These are phyloP conservation scores for Xylaria digitata DNA, from an alignment of 2,329 filamentous ascomycete species.

Conservation along the genomic window DNA sequence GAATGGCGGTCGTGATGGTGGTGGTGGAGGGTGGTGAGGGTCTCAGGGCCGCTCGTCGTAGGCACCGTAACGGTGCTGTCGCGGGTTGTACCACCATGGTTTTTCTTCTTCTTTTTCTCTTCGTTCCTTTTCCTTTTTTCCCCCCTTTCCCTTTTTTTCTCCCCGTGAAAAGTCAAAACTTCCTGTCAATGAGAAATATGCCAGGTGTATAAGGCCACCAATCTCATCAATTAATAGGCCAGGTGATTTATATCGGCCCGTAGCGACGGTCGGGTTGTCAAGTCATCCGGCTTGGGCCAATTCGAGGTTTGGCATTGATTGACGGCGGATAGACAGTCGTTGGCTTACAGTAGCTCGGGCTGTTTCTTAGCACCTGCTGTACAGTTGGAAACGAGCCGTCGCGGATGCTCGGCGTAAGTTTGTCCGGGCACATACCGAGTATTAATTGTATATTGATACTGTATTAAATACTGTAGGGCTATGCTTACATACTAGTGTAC, in stretches of 20 bases:
- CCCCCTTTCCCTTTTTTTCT: background rate
- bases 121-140: too few species aligned
- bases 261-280: background rate
- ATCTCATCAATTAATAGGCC: background rate
- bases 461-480: too few species aligned
- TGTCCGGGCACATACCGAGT: constrained; percentile 22
- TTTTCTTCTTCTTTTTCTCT: background rate
- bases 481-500: too few species aligned
- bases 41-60: background rate
- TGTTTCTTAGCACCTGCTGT: constrained; percentile 16
- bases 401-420: constrained; percentile 20
- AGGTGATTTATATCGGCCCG: background rate
- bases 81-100: constrained; percentile 16
- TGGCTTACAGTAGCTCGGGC: too few species aligned
- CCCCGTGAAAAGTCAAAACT: background rate
- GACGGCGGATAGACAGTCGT: too few species aligned
- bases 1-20: constrained; percentile 20
- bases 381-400: background rate
- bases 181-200: background rate
- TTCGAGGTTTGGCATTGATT: background rate
- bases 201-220: background rate
- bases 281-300: background rate
- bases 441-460: too few species aligned
- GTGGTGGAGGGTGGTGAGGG: background rate
- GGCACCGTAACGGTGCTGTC: constrained; percentile 28